Evolutionary conservation across 1,139 yeast species (phyloP), one percentile per base, ranked within the genome.

Genomic region (Ashbya aceris): DNA sequence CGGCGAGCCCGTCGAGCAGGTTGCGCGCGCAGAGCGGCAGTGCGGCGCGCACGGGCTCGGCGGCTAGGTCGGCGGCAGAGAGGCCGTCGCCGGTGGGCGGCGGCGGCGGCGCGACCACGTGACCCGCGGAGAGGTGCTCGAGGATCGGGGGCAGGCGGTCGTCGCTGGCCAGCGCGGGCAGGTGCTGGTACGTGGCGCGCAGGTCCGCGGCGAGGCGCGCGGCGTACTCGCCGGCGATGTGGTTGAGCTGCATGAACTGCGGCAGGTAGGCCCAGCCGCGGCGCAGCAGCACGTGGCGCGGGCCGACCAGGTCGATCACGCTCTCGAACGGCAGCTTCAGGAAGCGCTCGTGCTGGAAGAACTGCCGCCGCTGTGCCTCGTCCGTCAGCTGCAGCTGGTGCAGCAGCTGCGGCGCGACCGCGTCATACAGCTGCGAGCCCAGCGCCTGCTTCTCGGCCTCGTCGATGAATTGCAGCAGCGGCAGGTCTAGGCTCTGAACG

Each of bases 121-220:
- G 85, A 44, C 93, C 94, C 33, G 75, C 73, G 0, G 94, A 77
- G 42, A 91, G 65, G 55, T 87, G 87, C 56, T 78, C 77, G 47
- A 91, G 69, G 27, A 93, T 76, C 0, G 97, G 97, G 37, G 86
- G 66, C 38, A 91, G 64, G 46, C 99, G 71, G 58, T 87, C 95
- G 57, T 89, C 96, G 65, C 91, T 97, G 55, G 87, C 96, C 43
- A 91, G 67, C 13, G 93, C 71, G 2, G 96, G 95, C 42, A 89
- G 66, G 20, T 83, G 74, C 53, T 83, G 83, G 53, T 86, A 82
- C 0, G 97, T 85, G 44, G 71, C 67, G 17, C 79, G 64, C 46
- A 91, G 68, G 31, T 78, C 76, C 8, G 65, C 60, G 4, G 62
- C 60, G 40, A 93, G 69, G 41, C 67, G 67, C 11, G 69, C 70